These are phyloP conservation scores for Leishmania aethiopica DNA, from an alignment of 208 protist genomes.

Conservation along the genomic window DNA sequence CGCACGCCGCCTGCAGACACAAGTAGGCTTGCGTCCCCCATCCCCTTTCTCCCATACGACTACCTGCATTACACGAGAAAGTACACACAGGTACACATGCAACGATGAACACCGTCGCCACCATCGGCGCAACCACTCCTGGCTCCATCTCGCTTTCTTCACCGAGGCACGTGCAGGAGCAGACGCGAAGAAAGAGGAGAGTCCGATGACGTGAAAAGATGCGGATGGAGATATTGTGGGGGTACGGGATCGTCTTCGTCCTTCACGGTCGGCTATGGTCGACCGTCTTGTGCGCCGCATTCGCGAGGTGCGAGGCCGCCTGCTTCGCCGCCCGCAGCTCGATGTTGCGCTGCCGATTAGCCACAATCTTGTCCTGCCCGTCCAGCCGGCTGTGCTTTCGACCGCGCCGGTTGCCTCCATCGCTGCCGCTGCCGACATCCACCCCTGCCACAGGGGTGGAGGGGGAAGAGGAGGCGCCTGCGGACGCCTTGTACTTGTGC, in stretches of 20 bases:
- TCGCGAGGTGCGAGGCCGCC: conserved; percentile 40
- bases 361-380: conserved; percentile 53
- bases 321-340: conserved; percentile 52
- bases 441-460: neutral
- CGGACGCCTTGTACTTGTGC: conserved; percentile 13
- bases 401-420: conserved; percentile 5
- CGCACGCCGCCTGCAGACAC: neutral
- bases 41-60: neutral
- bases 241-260: neutral
- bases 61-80: conserved; percentile 1
- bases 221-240: neutral
- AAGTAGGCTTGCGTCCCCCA: neutral
- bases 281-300: conserved; percentile 26
- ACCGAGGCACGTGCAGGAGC: neutral
- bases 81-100: neutral
- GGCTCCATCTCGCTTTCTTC: neutral
- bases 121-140: neutral
- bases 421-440: neutral
- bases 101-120: neutral
- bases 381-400: conserved; percentile 19
- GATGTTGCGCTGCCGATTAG: conserved; percentile 67
- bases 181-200: neutral
- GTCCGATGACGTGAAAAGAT: neutral
- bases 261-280: neutral
- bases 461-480: conserved; percentile 1